Conservation (phyloP, 257 asterid species). For the Capsicum chinense region DNA sequence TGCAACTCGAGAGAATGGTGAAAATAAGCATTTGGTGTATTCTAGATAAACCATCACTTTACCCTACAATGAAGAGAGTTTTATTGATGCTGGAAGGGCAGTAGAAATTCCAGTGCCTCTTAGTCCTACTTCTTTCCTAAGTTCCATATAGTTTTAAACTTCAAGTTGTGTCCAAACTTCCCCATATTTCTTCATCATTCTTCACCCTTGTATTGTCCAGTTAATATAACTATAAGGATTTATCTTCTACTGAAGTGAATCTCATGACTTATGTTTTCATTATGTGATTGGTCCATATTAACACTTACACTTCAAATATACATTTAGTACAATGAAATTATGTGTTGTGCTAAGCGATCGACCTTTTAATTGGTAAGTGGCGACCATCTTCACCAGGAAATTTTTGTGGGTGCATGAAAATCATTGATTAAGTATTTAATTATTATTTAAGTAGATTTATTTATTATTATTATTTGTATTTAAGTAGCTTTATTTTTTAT, state of each 20-base stretch:
- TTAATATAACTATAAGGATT: no score
- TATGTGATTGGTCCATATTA: not conserved
- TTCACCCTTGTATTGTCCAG: no score
- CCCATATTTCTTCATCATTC: no score
- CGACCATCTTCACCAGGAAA: not conserved
- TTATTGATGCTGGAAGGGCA: constrained; percentile 65
- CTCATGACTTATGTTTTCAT: no score
- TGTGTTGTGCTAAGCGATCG: not conserved
- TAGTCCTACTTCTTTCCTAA: constrained; percentile 50
- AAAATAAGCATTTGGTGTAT: constrained; percentile 65
- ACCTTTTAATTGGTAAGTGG: not conserved
- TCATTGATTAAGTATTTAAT: no score
- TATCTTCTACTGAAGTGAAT: no score
- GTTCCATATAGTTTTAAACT: constrained; percentile 33
- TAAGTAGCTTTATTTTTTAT: no score
- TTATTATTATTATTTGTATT: no score
- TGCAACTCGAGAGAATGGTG: constrained; percentile 47
- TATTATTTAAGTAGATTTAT: no score
- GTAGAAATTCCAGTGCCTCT: constrained; percentile 63
- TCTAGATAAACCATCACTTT: constrained; percentile 53
- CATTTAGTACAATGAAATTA: not conserved
- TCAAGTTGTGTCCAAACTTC: not conserved
- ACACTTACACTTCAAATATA: not conserved
- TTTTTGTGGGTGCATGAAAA: no score
- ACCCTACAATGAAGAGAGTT: constrained; percentile 66